Evolutionary conservation across 2,329 filamentous ascomycete genomes (phyloP).

Genomic region (Tolypocladium amazonense): DNA sequence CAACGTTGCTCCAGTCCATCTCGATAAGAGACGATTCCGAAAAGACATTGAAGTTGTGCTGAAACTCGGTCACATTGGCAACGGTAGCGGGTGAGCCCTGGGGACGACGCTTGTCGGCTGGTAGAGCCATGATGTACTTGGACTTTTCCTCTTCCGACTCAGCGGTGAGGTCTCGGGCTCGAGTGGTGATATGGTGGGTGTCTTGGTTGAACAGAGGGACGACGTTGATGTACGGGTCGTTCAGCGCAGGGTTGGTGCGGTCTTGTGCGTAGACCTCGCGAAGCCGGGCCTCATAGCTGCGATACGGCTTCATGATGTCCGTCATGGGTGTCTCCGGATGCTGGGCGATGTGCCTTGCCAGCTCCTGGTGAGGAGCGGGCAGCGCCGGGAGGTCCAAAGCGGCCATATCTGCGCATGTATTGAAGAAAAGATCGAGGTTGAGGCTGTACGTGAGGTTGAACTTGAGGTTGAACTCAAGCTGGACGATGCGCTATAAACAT

Average conservation of each 20-base stretch:
- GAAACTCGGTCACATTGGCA: constrained; percentile 56
- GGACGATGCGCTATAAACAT: background rate
- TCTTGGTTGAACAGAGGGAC: constrained; percentile 53
- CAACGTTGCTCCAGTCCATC: constrained; percentile 72
- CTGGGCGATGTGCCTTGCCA: constrained; percentile 42
- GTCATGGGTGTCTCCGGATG: constrained; percentile 41
- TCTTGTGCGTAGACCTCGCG: constrained; percentile 61
- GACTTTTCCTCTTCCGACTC: constrained; percentile 52
- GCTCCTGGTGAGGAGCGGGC: constrained; percentile 32
- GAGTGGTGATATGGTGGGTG: constrained; percentile 47
- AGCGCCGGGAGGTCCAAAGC: constrained; percentile 30
- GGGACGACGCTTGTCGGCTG: constrained; percentile 47
- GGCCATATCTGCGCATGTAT: constrained; percentile 18
- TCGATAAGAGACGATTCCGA: constrained; percentile 68
- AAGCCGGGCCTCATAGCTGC: constrained; percentile 55
- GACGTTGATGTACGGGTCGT: constrained; percentile 50
- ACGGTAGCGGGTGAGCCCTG: constrained; percentile 60
- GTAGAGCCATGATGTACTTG: constrained; percentile 60
- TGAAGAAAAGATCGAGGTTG: background rate
- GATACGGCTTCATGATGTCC: constrained; percentile 54
- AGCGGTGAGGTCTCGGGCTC: constrained; percentile 45
- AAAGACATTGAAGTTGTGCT: constrained; percentile 71
- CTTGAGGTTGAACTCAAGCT: background rate
- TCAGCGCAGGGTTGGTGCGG: constrained; percentile 44
- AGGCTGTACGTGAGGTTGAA: background rate